Evolutionary conservation across 768 basidiomycete genomes (phyloP).

Genomic region (Lactarius akahatsu): DNA sequence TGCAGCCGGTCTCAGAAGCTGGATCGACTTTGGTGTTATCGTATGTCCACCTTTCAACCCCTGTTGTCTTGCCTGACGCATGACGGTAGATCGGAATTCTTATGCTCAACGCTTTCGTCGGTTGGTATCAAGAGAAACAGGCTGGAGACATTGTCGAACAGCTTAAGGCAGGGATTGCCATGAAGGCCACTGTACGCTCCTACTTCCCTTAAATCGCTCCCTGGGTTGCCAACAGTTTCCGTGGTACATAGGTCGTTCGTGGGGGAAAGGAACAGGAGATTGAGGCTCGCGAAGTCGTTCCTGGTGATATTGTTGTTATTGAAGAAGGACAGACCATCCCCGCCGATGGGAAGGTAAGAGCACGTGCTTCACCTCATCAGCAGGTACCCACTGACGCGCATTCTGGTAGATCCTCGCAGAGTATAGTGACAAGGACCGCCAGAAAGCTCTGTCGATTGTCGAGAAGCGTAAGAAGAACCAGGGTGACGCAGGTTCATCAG

Average conservation of each 20-base stretch:
- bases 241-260: conserved; percentile 35
- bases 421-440: conserved; percentile 41
- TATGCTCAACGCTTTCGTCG: conserved; percentile 44
- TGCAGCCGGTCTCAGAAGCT: conserved; percentile 46
- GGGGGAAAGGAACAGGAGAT: conserved; percentile 44
- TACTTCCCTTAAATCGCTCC: background rate
- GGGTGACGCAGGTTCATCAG: conserved; percentile 1
- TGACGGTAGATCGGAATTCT: conserved; percentile 39
- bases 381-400: background rate
- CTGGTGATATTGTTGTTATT: conserved; percentile 45
- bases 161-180: conserved; percentile 49
- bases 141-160: conserved; percentile 50
- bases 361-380: background rate
- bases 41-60: conserved; percentile 32
- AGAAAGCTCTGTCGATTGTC: conserved; percentile 35
- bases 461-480: conserved; percentile 29
- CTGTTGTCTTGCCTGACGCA: background rate
- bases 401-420: conserved; percentile 39
- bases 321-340: conserved; percentile 49
- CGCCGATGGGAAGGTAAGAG: conserved; percentile 41
- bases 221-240: background rate
- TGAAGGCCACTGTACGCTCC: conserved; percentile 37
- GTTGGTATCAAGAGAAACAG: conserved; percentile 51
- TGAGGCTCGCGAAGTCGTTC: conserved; percentile 45
- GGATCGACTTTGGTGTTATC: conserved; percentile 52